Evolutionary conservation across 768 basidiomycete genomes (phyloP).

Genomic region (Kwoniella europaea): DNA sequence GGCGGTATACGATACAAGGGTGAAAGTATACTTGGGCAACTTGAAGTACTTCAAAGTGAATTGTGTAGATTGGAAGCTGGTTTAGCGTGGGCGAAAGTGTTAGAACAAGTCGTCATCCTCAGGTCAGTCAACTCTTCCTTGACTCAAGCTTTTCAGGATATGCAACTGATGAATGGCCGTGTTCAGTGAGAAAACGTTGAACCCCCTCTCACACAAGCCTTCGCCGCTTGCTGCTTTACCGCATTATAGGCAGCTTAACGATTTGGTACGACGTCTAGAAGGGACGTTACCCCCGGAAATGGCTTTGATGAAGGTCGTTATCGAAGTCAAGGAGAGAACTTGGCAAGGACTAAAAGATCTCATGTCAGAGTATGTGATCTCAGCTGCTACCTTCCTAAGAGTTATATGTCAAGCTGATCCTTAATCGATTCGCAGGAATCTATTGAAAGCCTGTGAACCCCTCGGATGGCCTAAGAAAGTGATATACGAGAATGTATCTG

Average conservation of each 20-base stretch:
- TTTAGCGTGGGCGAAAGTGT: conserved; percentile 73
- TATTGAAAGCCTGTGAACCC: conserved; percentile 71
- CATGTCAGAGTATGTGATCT: conserved; percentile 66
- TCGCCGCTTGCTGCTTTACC: conserved; percentile 59
- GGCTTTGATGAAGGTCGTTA: conserved; percentile 69
- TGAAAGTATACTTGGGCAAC: conserved; percentile 69
- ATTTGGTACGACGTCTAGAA: conserved; percentile 63
- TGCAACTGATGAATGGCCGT: no score
- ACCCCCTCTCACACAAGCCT: conserved; percentile 59
- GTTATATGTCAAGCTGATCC: neutral
- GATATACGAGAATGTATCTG: conserved; percentile 65
- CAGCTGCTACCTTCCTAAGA: neutral
- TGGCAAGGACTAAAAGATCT: conserved; percentile 75
- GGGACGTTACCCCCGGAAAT: conserved; percentile 64
- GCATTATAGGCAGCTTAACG: conserved; percentile 68
- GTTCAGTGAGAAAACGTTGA: conserved; percentile 62
- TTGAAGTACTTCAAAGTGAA: conserved; percentile 77
- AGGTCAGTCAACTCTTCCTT: conserved; percentile 63
- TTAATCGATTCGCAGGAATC: conserved; percentile 61
- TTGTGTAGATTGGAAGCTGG: conserved; percentile 78
- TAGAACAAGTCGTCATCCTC: conserved; percentile 71
- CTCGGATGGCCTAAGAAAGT: conserved; percentile 84
- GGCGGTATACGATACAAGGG: conserved; percentile 50
- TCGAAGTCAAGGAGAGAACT: conserved; percentile 69
- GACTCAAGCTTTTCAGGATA: no score